Percentiles rank a stretch among this genome's conserved stretches.
Evolutionary conservation across 176 grass and related monocot genomes (phyloP).

Genomic region (Zizania latifolia): DNA sequence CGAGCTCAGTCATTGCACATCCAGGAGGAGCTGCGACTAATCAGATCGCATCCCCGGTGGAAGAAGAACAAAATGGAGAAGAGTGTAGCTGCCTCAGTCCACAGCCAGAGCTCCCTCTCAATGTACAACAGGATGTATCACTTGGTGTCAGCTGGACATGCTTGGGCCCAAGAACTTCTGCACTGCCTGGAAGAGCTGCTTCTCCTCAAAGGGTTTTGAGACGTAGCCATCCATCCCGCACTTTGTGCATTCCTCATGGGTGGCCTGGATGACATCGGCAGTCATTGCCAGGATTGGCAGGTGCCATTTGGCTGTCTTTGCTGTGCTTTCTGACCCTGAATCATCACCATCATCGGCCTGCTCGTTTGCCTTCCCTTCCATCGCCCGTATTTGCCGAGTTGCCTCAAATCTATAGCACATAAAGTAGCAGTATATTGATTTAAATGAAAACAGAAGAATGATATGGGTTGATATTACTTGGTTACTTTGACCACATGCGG

Average conservation of each 20-base stretch:
- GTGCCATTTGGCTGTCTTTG: conserved; percentile 33
- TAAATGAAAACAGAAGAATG: conserved; percentile 11
- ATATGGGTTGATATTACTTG: background rate
- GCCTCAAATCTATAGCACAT: conserved; percentile 68
- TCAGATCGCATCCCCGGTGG: conserved; percentile 10
- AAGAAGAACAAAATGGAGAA: conserved; percentile 18
- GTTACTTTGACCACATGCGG: too few species aligned
- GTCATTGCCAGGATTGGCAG: conserved; percentile 90
- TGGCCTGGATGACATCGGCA: conserved; percentile 93
- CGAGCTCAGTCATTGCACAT: too few species aligned
- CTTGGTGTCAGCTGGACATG: conserved; percentile 12
- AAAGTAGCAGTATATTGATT: background rate
- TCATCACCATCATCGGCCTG: conserved; percentile 5
- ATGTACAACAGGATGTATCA: background rate
- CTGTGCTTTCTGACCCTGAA: conserved; percentile 10
- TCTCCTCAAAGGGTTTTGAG: conserved; percentile 94
- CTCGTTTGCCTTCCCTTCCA: conserved; percentile 59
- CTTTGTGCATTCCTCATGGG: conserved; percentile 80
- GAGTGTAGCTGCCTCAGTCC: conserved; percentile 19
- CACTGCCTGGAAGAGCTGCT: conserved; percentile 74
- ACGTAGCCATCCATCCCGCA: conserved; percentile 96
- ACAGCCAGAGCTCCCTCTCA: background rate
- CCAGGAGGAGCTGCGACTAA: too few species aligned
- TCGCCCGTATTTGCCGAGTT: conserved; percentile 63
- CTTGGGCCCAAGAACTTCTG: conserved; percentile 62